Evolutionary conservation across 75 land plant genomes (phyloP).

Genomic region (Pinus albicaulis): DNA sequence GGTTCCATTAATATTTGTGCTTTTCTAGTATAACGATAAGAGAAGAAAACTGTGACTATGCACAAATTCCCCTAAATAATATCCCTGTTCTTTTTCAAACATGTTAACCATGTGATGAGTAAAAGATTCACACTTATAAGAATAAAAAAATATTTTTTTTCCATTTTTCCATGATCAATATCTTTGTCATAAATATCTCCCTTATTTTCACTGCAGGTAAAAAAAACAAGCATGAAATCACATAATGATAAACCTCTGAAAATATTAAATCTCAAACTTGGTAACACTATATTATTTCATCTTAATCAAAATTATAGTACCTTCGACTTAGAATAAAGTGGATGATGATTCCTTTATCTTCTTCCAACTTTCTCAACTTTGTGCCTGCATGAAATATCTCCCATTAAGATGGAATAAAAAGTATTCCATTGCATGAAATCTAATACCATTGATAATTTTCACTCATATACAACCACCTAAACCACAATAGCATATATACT

Average conservation of each 20-base stretch:
- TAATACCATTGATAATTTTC: background rate
- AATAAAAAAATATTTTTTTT: conserved; percentile 70
- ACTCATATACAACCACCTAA: background rate
- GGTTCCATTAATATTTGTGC: background rate
- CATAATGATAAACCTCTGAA: background rate
- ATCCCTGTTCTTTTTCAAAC: background rate
- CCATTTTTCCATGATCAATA: conserved; percentile 67
- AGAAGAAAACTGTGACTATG: background rate
- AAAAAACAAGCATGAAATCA: background rate
- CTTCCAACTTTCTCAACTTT: conserved; percentile 70
- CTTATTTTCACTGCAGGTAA: conserved; percentile 66
- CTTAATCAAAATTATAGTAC: conserved; percentile 19
- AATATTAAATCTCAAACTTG: background rate
- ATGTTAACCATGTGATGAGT: background rate
- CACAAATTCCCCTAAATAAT: background rate
- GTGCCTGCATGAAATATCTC: conserved; percentile 32
- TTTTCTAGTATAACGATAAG: background rate
- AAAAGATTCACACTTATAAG: conserved; percentile 39
- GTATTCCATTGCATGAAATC: background rate
- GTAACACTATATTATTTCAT: background rate
- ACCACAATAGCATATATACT: background rate
- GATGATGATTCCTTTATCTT: conserved; percentile 76
- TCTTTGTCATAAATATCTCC: conserved; percentile 79
- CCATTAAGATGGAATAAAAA: background rate
- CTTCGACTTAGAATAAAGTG: conserved; percentile 96